Conservation (phyloP, 1,284 basidiomycete genomes). For the Cutaneotrichosporon dermatis region DNA sequence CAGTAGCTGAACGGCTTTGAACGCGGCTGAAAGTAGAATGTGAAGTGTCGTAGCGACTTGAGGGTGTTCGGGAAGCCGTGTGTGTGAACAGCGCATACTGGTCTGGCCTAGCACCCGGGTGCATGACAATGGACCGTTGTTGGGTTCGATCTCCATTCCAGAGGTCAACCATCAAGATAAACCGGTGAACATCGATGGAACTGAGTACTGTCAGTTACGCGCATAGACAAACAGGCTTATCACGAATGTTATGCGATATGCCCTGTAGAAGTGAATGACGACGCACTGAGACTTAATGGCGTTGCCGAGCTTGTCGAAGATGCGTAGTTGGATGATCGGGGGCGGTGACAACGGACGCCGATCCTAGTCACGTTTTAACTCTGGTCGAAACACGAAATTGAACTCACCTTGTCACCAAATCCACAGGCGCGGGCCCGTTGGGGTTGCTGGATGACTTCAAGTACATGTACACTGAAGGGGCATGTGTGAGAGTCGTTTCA, state of each 20-base stretch:
- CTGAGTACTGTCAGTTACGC: conserved; percentile 1
- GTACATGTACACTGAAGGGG: conserved; percentile 62
- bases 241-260: too few species aligned
- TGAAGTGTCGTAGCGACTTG: conserved; percentile 4
- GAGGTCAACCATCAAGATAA: conserved; percentile 80
- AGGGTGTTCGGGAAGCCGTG: conserved; percentile 4
- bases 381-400: background rate
- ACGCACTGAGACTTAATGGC: conserved; percentile 72
- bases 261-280: background rate
- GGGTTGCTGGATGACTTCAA: conserved; percentile 80
- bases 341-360: conserved; percentile 83
- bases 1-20: background rate
- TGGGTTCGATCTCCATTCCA: conserved; percentile 75
- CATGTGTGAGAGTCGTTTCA: background rate
- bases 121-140: conserved; percentile 79
- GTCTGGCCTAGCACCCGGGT: conserved; percentile 54
- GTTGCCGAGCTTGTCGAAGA: conserved; percentile 54
- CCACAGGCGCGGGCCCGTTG: conserved; percentile 86
- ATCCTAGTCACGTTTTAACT: conserved; percentile 56
- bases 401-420: conserved; percentile 80
- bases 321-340: conserved; percentile 57
- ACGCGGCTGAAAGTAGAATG: conserved; percentile 2
- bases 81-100: conserved; percentile 19
- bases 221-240: too few species aligned
- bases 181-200: conserved; percentile 70